Evolutionary conservation across 805 yeast genomes (phyloP), one percentile per base, ranked within the genome.

Genomic region (Tanozyma kutaoensis): DNA sequence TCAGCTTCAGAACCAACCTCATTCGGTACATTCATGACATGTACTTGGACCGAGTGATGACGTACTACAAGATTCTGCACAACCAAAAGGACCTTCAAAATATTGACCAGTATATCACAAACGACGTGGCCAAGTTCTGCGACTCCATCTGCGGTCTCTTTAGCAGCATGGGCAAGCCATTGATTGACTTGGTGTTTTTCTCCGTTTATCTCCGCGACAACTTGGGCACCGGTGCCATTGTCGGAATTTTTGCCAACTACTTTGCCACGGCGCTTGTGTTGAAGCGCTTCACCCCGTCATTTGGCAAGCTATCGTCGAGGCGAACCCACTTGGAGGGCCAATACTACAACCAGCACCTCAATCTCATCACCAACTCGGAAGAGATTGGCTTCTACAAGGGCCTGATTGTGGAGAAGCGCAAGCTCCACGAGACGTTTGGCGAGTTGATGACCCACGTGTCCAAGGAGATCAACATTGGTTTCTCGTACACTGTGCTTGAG

Each of bases 311-410:
- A 28, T 70, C 85, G 18, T 72, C 88, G 28, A 55, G 57, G 22
- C 77, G 73, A 46, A 78, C 93, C 8, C 71, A 71, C 27, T 66
- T 85, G 18, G 95, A 86, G 55, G 95, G 95, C 25, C 77, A 78
- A 30, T 86, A 81, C 47, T 80, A 85, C 48, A 84, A 80, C 39
- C 77, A 80, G 39, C 93, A 86, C 46, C 58, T 84, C 42, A 80
- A 81, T 43, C 63, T 86, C 48, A 84, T 84, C 44, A 76, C 77
- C 31, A 86, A 86, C 43, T 76, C 85, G 43, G 97, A 86, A 54
- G 96, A 86, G 47, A 84, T 86, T 40, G 93, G 95, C 0, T 86
- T 86, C 45, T 86, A 85, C 48, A 85, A 85, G 45, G 97, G 97
- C 13, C 75, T 88, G 0, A 58, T 62, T 9, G 68, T 85, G 32